Evolutionary conservation across 352 stramenopile species (phyloP), one percentile per base, ranked within the genome.

Genomic region (Phytophthora foliorum): DNA sequence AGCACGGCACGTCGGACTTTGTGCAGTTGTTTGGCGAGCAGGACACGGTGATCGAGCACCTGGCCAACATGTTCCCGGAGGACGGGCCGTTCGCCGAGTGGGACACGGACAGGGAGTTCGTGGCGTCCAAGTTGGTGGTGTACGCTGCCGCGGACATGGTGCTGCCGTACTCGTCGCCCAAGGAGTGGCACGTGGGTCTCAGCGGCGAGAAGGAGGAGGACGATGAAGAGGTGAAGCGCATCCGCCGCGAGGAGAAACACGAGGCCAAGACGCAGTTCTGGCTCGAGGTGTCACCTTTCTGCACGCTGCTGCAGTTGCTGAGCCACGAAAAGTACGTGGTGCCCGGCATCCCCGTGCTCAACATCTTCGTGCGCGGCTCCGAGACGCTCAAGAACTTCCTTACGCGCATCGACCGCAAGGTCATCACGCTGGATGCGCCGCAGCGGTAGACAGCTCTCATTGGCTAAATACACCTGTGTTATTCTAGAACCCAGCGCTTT

Each of bases 1-100:
- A 96, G 69, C 80, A 95, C 67, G 85, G 87, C 59, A 91, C 86
- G 63, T 92, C 85, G 14, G 89, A 96, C 68, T 95, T 95, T 70
- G 85, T 95, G 44, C 75, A 95, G 70, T 72, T 74, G 21, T 90
- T 96, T 59, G 85, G 85, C 22, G 89, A 96, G 66, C 74, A 93
- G 34, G 89, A 96, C 67, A 60, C 77, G 34, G 75, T 95, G 41
- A 91, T 95, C 45, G 88, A 95, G 63, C 89, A 96, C 72, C 63
- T 96, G 56, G 89, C 88, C 62, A 95, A 95, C 71, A 95, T 95
- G 88, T 96, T 96, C 72, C 89, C 89, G 0, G 89, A 96, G 54
- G 87, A 94, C 44, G 89, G 89, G 0, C 86, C 89, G 49, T 93
- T 87, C 64, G 90, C 84, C 42, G 75, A 95, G 21, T 96, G 89